Percentiles rank a stretch among this genome's conserved stretches.
Evolutionary conservation across 495 filamentous ascomycete genomes (phyloP).

Genomic region (Chaetomium cochliodes): DNA sequence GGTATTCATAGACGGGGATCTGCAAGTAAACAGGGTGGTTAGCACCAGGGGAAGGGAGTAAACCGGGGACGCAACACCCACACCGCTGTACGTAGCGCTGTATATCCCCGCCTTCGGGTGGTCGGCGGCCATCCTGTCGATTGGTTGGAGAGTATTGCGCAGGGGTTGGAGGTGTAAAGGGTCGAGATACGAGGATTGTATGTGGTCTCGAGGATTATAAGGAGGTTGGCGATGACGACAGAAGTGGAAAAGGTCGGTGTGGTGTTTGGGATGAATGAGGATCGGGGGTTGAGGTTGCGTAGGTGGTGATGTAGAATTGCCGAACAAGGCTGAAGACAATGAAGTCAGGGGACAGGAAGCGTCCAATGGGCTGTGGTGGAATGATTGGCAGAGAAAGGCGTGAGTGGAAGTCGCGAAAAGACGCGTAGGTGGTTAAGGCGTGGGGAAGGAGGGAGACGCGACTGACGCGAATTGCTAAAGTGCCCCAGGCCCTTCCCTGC

Average conservation of each 20-base stretch:
- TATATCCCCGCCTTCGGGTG: constrained; percentile 57
- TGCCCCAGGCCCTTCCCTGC: constrained; percentile 14
- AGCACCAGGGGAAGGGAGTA: constrained; percentile 23
- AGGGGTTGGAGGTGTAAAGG: not conserved
- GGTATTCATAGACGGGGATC: constrained; percentile 90
- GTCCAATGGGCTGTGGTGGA: constrained; percentile 1
- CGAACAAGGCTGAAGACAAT: not conserved
- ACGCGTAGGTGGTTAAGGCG: constrained; percentile 8
- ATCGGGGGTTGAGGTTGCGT: not conserved
- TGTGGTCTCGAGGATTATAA: not conserved
- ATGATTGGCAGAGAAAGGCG: not conserved
- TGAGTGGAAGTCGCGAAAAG: constrained; percentile 28
- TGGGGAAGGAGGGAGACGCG: constrained; percentile 32
- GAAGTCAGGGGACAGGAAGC: too few species aligned
- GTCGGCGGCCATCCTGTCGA: constrained; percentile 43
- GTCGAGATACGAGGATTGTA: not conserved
- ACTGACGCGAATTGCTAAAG: constrained; percentile 33
- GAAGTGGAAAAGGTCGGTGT: not conserved
- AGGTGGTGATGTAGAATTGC: not conserved
- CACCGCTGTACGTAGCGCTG: constrained; percentile 91
- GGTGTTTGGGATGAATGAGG: not conserved
- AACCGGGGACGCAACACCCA: constrained; percentile 48
- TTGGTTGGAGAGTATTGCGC: not conserved
- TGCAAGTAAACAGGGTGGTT: constrained; percentile 43
- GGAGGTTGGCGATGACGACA: not conserved